Percentiles rank a stretch among this genome's conserved stretches.
Evolutionary conservation across 306 rosid species (phyloP).

Genomic region (Prunus armeniaca): DNA sequence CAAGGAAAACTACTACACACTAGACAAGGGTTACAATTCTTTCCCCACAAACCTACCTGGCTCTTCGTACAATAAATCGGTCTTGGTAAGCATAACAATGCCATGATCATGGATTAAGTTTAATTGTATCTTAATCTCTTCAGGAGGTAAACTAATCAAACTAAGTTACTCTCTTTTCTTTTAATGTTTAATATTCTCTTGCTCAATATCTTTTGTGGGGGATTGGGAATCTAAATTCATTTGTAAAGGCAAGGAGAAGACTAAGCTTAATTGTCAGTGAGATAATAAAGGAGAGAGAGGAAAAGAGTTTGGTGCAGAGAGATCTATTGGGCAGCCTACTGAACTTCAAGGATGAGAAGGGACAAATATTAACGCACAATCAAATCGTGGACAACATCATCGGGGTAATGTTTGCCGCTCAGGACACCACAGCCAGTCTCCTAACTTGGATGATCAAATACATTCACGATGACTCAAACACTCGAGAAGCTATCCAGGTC

Average conservation of each 20-base stretch:
- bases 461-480: constrained; percentile 12
- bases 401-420: constrained; percentile 31
- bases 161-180: neutral
- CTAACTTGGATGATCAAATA: constrained; percentile 31
- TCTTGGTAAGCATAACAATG: constrained; percentile 13
- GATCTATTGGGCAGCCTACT: constrained; percentile 21
- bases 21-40: constrained; percentile 34
- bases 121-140: neutral
- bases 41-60: constrained; percentile 21
- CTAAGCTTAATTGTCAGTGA: constrained; percentile 9
- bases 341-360: constrained; percentile 15
- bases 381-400: constrained; percentile 27
- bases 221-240: neutral
- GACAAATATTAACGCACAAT: constrained; percentile 11
- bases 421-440: constrained; percentile 30
- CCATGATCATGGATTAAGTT: neutral
- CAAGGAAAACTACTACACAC: constrained; percentile 11
- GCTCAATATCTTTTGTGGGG: neutral
- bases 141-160: neutral
- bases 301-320: neutral
- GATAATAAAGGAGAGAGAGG: constrained; percentile 17
- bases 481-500: constrained; percentile 18
- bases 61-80: constrained; percentile 16
- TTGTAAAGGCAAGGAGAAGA: constrained; percentile 25
- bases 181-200: neutral